phyloP scores from a whole-genome alignment of 23 red algal species.

The Agarophyton chilense region DNA sequence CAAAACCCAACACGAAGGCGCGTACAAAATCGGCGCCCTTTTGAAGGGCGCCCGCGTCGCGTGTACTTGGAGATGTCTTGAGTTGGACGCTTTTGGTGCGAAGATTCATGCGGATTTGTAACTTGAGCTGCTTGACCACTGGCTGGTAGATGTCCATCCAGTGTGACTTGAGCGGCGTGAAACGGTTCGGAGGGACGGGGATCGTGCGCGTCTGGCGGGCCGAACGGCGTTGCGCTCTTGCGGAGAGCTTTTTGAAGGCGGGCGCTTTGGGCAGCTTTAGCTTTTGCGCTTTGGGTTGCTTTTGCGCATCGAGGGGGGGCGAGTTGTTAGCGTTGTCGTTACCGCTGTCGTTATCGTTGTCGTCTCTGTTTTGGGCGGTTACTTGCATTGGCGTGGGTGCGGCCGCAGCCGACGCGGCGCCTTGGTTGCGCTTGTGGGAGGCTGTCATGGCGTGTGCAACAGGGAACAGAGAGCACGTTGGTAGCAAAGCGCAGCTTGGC shows the following conservation, averaged over 20 bases:
- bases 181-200: conserved; percentile 86
- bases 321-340: not conserved
- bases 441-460: too few relatives aligned
- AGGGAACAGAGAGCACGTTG: too few relatives aligned
- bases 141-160: conserved; percentile 97
- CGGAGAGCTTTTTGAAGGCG: conserved; percentile 28
- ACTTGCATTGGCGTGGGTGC: too few relatives aligned
- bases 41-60: conserved; percentile 83
- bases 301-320: not conserved
- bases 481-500: too few relatives aligned
- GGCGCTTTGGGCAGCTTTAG: conserved; percentile 31
- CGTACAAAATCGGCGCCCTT: conserved; percentile 92
- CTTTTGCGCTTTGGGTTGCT: not conserved
- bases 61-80: conserved; percentile 64
- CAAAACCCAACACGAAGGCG: conserved; percentile 92
- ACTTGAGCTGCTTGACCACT: conserved; percentile 82
- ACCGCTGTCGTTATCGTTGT: not conserved
- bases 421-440: too few relatives aligned
- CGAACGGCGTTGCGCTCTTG: not conserved
- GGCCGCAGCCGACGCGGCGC: too few relatives aligned
- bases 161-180: conserved; percentile 77
- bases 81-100: conserved; percentile 75
- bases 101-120: conserved; percentile 97
- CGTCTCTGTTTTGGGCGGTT: not conserved
- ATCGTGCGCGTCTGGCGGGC: conserved; percentile 52